Evolutionary conservation across 352 stramenopile species (phyloP), one percentile per base, ranked within the genome.

Genomic region (Pythium phragmitis): DNA sequence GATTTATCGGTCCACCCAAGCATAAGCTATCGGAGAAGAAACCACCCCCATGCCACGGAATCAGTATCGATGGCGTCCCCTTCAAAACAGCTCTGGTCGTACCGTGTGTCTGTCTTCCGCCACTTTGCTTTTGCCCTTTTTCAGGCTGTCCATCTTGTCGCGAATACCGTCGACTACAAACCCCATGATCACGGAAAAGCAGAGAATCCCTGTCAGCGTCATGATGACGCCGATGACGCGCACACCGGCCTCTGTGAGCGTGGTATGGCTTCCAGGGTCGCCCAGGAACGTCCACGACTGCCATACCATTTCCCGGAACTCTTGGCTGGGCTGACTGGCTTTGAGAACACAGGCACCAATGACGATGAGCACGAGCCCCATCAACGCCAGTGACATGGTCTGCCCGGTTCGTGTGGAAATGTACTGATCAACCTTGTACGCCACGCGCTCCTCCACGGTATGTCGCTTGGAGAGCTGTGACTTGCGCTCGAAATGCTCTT

Each of bases 131-230:
- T 91, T 91, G 17, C 89, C 89, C 72, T 94, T 92, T 59, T 96
- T 96, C 4, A 97, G 60, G 42, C 78, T 89, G 54, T 96, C 87
- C 69, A 96, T 91, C 60, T 94, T 92, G 7, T 85, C 87, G 19
- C 80, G 83, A 75, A 97, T 95, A 12, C 71, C 80, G 43, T 96
- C 88, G 13, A 92, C 87, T 4, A 96, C 85, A 36, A 96, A 96
- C 30, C 88, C 89, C 76, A 96, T 91, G 59, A 96, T 94, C 13
- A 96, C 83, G 17, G 87, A 92, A 56, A 96, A 95, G 61, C 95
- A 91, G 16, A 97, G 60, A 53, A 96, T 88, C 13, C 86, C 84
- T 36, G 84, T 43, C 7, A 96, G 53, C 9, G 58, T 91, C 39
- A 88, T 84, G 23, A 84, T 16, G 3, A 86, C 73, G 21, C 79